phyloP scores from a whole-genome alignment of 2,329 filamentous ascomycete species.

The Nigrograna mackinnonii region DNA sequence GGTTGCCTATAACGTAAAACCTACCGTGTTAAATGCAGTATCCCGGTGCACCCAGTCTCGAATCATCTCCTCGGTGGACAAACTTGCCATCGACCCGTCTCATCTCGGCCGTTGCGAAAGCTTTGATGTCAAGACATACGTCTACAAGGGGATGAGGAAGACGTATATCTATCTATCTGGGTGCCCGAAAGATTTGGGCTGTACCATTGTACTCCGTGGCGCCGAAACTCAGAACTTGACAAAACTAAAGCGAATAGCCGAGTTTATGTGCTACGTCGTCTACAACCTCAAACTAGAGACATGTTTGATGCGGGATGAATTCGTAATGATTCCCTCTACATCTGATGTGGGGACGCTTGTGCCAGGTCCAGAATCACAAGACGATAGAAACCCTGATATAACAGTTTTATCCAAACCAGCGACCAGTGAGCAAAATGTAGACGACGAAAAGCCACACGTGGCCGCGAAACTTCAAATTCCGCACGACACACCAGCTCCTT shows the following conservation, averaged over 20 bases:
- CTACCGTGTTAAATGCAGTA: slow-evolving; percentile 92
- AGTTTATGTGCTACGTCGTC: slow-evolving; percentile 99
- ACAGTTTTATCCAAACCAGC: neutral
- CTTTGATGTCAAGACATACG: slow-evolving; percentile 95
- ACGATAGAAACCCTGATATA: neutral
- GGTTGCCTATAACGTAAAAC: slow-evolving; percentile 95
- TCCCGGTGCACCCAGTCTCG: slow-evolving; percentile 89
- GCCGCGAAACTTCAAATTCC: slow-evolving; percentile 57
- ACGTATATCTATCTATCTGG: slow-evolving; percentile 96
- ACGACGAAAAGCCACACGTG: slow-evolving; percentile 44
- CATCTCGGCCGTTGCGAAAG: slow-evolving; percentile 79
- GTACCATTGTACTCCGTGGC: slow-evolving; percentile 89
- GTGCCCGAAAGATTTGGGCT: slow-evolving; percentile 86
- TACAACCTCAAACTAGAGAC: slow-evolving; percentile 97
- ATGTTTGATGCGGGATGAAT: slow-evolving; percentile 90
- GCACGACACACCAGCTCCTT: slow-evolving; percentile 82
- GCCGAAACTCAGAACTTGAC: slow-evolving; percentile 71
- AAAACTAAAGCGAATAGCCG: slow-evolving; percentile 88
- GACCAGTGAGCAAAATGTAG: neutral
- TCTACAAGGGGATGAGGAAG: slow-evolving; percentile 83
- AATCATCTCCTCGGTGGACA: slow-evolving; percentile 93
- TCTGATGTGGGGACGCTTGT: slow-evolving; percentile 47
- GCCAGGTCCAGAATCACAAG: slow-evolving; percentile 12
- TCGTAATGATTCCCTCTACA: slow-evolving; percentile 75
- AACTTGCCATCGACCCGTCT: slow-evolving; percentile 76